Conservation (phyloP, 2,329 filamentous ascomycete genomes). For the Aspergillus quadrilineatus region DNA sequence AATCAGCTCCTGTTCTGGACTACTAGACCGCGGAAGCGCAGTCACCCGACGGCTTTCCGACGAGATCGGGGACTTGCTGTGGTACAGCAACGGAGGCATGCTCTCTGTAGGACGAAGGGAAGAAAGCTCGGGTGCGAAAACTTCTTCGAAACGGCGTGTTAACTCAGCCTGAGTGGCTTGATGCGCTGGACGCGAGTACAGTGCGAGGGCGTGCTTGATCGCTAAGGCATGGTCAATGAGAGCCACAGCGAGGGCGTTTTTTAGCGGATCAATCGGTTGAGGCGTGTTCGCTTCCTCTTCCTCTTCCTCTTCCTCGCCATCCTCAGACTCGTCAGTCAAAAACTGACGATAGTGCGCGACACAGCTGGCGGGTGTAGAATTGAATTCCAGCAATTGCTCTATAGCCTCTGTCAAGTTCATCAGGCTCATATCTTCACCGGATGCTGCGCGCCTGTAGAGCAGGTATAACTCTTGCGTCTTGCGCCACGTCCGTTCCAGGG, state of each 20-base stretch:
- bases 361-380: conserved; percentile 70
- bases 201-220: conserved; percentile 75
- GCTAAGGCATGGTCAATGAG: conserved; percentile 86
- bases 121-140: conserved; percentile 63
- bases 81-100: conserved; percentile 47
- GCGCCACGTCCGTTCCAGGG: conserved; percentile 81
- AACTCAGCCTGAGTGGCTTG: conserved; percentile 43
- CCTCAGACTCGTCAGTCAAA: conserved; percentile 54
- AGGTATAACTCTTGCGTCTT: conserved; percentile 82
- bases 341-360: conserved; percentile 75
- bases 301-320: conserved; percentile 41
- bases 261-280: conserved; percentile 54
- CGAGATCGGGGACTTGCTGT: conserved; percentile 32
- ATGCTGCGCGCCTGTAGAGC: conserved; percentile 70
- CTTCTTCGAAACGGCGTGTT: conserved; percentile 38
- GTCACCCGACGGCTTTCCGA: conserved; percentile 27
- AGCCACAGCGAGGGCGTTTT: conserved; percentile 78
- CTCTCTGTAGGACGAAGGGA: conserved; percentile 53
- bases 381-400: conserved; percentile 73
- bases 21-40: conserved; percentile 30
- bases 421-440: conserved; percentile 70
- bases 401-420: conserved; percentile 72
- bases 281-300: conserved; percentile 43
- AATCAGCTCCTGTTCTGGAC: conserved; percentile 38
- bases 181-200: conserved; percentile 64